phyloP scores from a whole-genome alignment of 2,329 filamentous ascomycete species.

The Fusarium avenaceum region DNA sequence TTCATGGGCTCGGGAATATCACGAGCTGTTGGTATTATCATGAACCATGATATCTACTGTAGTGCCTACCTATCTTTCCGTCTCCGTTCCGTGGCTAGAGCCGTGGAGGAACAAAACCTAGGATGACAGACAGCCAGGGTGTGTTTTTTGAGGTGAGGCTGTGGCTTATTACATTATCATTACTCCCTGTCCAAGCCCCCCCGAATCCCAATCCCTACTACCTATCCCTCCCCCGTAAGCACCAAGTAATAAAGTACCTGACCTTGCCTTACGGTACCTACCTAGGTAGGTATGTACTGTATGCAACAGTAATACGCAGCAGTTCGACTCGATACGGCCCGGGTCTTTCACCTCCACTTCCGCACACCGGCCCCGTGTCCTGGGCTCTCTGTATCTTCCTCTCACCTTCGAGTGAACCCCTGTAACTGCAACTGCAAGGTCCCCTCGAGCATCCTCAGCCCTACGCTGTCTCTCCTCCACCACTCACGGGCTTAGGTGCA shows the following conservation, averaged over 20 bases:
- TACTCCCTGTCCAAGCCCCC: too few relatives aligned
- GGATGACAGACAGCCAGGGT: not conserved
- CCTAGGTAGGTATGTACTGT: too few relatives aligned
- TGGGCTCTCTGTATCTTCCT: too few relatives aligned
- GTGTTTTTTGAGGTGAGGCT: constrained; percentile 35
- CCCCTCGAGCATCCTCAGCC: constrained; percentile 36
- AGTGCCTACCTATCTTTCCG: not conserved
- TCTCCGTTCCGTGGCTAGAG: constrained; percentile 23
- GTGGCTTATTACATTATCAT: constrained; percentile 38
- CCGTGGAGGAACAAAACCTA: constrained; percentile 15
- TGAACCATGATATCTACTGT: too few relatives aligned
- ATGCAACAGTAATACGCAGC: constrained; percentile 19
- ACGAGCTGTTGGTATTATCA: too few relatives aligned
- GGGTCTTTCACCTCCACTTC: constrained; percentile 35
- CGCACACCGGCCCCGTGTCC: constrained; percentile 17
- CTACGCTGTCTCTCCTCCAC: constrained; percentile 35
- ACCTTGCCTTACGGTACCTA: too few relatives aligned
- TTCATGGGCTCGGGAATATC: too few relatives aligned
- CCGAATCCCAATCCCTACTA: too few relatives aligned
- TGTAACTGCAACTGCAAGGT: constrained; percentile 38
- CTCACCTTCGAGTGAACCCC: constrained; percentile 8
- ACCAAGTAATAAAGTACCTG: not conserved
- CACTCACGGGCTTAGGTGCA: constrained; percentile 30
- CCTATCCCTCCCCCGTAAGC: constrained; percentile 30
- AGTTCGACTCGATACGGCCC: constrained; percentile 31